Conservation (phyloP, 345 rosid species). For the Aquilaria malaccensis region DNA sequence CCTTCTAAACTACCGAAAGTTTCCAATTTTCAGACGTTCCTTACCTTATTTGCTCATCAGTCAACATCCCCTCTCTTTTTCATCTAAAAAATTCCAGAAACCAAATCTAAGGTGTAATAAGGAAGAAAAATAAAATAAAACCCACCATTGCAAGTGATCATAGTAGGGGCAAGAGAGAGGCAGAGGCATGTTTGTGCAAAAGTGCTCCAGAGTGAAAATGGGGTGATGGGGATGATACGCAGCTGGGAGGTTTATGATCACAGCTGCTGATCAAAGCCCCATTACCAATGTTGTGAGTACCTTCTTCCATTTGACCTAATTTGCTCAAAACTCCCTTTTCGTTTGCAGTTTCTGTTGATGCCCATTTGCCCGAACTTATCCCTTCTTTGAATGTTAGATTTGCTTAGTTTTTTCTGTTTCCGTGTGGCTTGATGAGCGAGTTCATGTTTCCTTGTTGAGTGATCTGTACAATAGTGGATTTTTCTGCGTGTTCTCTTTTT, state of each 20-base stretch:
- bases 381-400: conserved; percentile 4
- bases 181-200: neutral
- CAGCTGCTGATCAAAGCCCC: conserved; percentile 32
- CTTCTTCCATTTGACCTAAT: neutral
- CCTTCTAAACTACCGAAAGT: neutral
- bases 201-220: conserved; percentile 27
- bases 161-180: conserved; percentile 11
- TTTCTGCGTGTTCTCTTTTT: neutral
- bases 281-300: neutral
- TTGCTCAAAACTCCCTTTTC: conserved; percentile 1
- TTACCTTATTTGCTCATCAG: too few relatives aligned
- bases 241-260: conserved; percentile 31
- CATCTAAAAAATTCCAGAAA: conserved; percentile 10
- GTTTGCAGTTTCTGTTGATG: conserved; percentile 17
- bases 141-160: too few relatives aligned
- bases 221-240: conserved; percentile 39
- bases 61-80: conserved; percentile 11
- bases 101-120: conserved; percentile 12
- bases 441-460: conserved; percentile 1
- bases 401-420: neutral
- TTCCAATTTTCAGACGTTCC: too few relatives aligned
- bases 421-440: neutral
- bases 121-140: too few relatives aligned
- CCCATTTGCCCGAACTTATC: conserved; percentile 24
- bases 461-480: neutral